Base-by-base conservation (phyloP, 2,329 filamentous ascomycete genomes). In the Zymoseptoria passerinii region DNA sequence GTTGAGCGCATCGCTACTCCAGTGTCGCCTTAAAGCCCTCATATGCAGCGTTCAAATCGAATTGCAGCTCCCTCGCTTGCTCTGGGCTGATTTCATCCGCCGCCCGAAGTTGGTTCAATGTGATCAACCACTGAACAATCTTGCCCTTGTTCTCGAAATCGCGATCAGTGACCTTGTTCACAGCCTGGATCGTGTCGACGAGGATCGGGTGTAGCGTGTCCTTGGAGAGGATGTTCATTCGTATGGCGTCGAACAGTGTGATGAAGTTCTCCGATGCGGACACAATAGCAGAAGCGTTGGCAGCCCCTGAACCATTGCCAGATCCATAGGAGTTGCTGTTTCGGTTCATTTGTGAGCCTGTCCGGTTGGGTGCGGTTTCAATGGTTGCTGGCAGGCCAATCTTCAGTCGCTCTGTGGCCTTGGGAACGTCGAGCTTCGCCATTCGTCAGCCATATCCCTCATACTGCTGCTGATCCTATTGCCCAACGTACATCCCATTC, bases 201-300 rank as follows among this genome's bases (percentile, higher is more conserved):
- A 99, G 81, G 19, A 99, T 79, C 3, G 94, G 94, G 71, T 99
- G 95, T n/a, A 99, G 79, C 63, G 94, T 91, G 73, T 97, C 92
- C 71, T 99, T 99, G 52, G 92, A 92, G 9, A 95, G 80, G 68
- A 97, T 84, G 50, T 92, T 92, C 56, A 99, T 84, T 71, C 92
- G 92, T 67, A 99, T 82, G 16, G 94, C 95, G 71, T 99, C 94
- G 55, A 99, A 83, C 71, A 99, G 92, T 0, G 94, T 99, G 74
- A 99, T 99, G 73, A 99, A 99, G 73, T 96, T 95, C 74, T 99
- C 92, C 0, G 92, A 97, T 1, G 94, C 94, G 63, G 92, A 87
- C 59, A 97, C 95, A 40, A 96, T 76, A 50, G 81, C 81, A 55
- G 73, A 69, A 13, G 63, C 58, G 68, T 65, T 60, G 65, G 70